Evolutionary conservation across 306 rosid genomes (phyloP), one percentile per base, ranked within the genome.

Genomic region (Alnus rubra): DNA sequence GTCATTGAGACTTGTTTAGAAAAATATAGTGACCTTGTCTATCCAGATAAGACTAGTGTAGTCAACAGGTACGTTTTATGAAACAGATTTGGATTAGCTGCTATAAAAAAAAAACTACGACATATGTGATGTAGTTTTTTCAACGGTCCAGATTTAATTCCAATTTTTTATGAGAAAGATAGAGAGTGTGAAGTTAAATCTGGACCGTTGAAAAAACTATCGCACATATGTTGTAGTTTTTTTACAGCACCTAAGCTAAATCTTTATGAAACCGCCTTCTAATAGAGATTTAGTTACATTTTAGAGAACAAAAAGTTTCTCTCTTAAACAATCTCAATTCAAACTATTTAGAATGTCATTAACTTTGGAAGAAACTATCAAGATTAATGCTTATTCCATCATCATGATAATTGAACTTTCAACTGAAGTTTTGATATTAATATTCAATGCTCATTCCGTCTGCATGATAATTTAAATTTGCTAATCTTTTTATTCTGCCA

Each of bases 1-100:
- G 89, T 90, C 74, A 69, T 95, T 75, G 98, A 89, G 87, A 74
- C 90, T 76, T 86, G 94, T 81, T 82, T 95, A 74, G 96, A 91
- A 65, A 90, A 92, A 81, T 89, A 81, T 82, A 84, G 90, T 74
- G 98, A 95, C 73, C 87, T 85, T 75, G 92, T 80, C 71, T 83
- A 77, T 53, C 90, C 84, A 23, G 90, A 88, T 63, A 75, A 81
- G 75, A 76, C 59, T 13, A 91, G 92, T 79, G 84, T 85, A 55
- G 79, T 92, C 63, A 83, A 86, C 71, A 95, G 98, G 98, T 95
- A 74, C 77, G 89, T 53, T 53, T 19, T 19, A 37, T 31, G 52
- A 39, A 39, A 39, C 44, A 39, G 44, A 39, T 39, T 39, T 39
- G 44, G 44, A 39, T 39, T 39, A 39, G 44, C 5, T 39, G 5